Evolutionary conservation across 352 stramenopile genomes (phyloP).

Genomic region (Globisporangium polare): DNA sequence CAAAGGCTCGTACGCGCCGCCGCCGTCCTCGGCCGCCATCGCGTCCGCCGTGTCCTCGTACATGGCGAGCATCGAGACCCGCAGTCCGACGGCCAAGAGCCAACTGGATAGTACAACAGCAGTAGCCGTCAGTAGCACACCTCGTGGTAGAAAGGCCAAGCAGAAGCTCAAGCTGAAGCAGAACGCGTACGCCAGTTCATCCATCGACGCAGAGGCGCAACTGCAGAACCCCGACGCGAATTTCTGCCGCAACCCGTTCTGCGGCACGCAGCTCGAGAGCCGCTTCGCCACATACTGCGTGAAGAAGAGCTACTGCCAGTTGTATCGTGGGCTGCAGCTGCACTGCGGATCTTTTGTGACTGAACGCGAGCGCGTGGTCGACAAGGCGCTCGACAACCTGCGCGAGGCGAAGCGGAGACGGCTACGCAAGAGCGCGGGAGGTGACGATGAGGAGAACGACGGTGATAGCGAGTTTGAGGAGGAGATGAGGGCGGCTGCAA

Average conservation of each 20-base stretch:
- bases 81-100: constrained; percentile 1
- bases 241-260: constrained; percentile 54
- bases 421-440: constrained; percentile 16
- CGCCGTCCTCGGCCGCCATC: constrained; percentile 5
- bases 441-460: constrained; percentile 5
- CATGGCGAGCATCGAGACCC: constrained; percentile 10
- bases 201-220: not conserved
- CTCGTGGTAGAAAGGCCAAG: not conserved
- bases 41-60: constrained; percentile 13
- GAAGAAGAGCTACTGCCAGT: constrained; percentile 44
- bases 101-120: not conserved
- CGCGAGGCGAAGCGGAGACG: constrained; percentile 10
- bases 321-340: constrained; percentile 45
- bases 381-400: constrained; percentile 8
- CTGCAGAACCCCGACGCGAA: constrained; percentile 9
- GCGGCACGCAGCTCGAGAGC: constrained; percentile 33
- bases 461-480: constrained; percentile 9
- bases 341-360: constrained; percentile 33
- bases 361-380: constrained; percentile 18
- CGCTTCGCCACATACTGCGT: constrained; percentile 42
- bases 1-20: not conserved
- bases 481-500: constrained; percentile 11
- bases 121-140: not conserved
- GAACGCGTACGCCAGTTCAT: not conserved
- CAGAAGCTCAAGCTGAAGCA: constrained; percentile 7